A percentile compares a stretch with the other conserved stretches of the same genome.
Conservation (phyloP, 2,329 filamentous ascomycete genomes). For the Trichophyton mentagrophytes region DNA sequence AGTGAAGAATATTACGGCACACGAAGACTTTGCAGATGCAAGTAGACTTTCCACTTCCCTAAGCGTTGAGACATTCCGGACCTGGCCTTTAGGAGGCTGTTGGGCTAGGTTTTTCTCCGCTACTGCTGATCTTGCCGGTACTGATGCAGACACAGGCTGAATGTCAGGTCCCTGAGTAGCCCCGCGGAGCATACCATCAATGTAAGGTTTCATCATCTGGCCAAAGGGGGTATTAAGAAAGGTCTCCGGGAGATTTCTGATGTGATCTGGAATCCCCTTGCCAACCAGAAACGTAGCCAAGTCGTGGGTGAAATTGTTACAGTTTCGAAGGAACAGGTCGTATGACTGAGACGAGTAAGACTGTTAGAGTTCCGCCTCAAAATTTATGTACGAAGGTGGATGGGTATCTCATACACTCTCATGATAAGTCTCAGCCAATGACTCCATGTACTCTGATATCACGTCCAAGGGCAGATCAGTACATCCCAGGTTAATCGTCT, state of each 20-base stretch:
- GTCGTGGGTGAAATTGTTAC: conserved; percentile 95
- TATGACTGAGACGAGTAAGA: conserved; percentile 49
- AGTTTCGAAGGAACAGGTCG: conserved; percentile 81
- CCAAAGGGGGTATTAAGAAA: conserved; percentile 81
- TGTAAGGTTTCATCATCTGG: conserved; percentile 69
- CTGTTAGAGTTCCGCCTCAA: neutral
- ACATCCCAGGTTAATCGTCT: conserved; percentile 59
- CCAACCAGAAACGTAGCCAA: conserved; percentile 81
- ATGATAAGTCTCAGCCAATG: conserved; percentile 69
- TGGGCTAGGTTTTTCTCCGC: conserved; percentile 10
- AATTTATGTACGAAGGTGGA: neutral
- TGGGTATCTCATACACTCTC: conserved; percentile 44
- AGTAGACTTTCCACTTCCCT: conserved; percentile 50
- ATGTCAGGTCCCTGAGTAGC: conserved; percentile 46
- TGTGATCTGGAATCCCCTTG: conserved; percentile 75
- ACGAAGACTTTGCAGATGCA: conserved; percentile 48
- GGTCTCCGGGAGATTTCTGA: conserved; percentile 68
- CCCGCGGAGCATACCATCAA: conserved; percentile 51
- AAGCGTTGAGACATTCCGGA: conserved; percentile 49
- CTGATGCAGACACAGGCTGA: conserved; percentile 7
- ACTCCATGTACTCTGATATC: conserved; percentile 76
- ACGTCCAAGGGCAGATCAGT: conserved; percentile 70
- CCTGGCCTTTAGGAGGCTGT: conserved; percentile 30
- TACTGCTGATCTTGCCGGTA: conserved; percentile 8
- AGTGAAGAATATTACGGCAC: conserved; percentile 82